Percentiles rank a stretch among this genome's conserved stretches.
These are phyloP conservation scores for Kuraishia borneana DNA, from an alignment of 805 yeast species.

Conservation along the genomic window DNA sequence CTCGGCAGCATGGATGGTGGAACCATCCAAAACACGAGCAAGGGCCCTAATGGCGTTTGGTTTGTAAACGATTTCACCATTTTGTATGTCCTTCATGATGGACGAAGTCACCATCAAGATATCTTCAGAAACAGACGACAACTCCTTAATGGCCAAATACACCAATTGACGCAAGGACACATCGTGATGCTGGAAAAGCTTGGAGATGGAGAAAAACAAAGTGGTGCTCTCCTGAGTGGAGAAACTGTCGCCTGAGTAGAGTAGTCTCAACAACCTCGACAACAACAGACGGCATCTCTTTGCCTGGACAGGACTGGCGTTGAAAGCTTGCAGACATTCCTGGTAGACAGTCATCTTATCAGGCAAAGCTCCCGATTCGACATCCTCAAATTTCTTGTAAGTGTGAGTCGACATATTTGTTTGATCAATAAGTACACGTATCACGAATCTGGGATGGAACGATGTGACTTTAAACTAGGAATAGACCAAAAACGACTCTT, in stretches of 20 bases:
- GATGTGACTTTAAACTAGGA: background rate
- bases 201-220: slow-evolving; percentile 86
- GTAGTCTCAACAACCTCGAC: slow-evolving; percentile 71
- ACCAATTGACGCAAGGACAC: slow-evolving; percentile 85
- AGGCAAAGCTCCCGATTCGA: slow-evolving; percentile 56
- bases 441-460: background rate
- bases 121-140: slow-evolving; percentile 76
- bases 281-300: slow-evolving; percentile 75
- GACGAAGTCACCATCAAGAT: slow-evolving; percentile 96
- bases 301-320: slow-evolving; percentile 82
- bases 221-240: slow-evolving; percentile 86
- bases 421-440: background rate
- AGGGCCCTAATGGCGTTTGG: slow-evolving; percentile 94
- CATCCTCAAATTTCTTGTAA: slow-evolving; percentile 77
- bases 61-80: slow-evolving; percentile 73
- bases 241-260: slow-evolving; percentile 80
- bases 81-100: slow-evolving; percentile 95
- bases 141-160: slow-evolving; percentile 87
- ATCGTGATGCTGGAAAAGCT: slow-evolving; percentile 87
- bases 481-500: background rate
- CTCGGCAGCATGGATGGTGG: slow-evolving; percentile 89
- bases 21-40: slow-evolving; percentile 78
- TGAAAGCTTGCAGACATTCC: slow-evolving; percentile 87
- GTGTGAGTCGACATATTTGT: slow-evolving; percentile 64
- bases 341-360: slow-evolving; percentile 97